Conservation (phyloP, 2,329 filamentous ascomycete species). For the Colletotrichum sp. region DNA sequence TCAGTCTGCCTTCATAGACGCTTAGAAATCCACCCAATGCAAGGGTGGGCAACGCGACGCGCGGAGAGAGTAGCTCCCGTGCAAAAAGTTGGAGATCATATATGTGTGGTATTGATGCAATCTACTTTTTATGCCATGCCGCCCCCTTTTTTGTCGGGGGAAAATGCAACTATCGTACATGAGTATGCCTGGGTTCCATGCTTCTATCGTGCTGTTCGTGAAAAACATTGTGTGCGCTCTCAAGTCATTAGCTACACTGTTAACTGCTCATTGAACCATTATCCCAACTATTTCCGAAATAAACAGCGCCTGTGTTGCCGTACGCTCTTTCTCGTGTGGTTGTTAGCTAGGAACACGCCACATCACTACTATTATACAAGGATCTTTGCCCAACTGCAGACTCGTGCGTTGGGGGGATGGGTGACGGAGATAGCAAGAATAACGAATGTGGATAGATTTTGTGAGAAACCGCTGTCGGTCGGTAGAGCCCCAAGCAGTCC, state of each 20-base stretch:
- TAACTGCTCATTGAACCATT: not conserved
- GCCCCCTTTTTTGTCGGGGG: not conserved
- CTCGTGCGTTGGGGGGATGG: not conserved
- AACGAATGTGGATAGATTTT: constrained; percentile 21
- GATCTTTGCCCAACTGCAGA: not conserved
- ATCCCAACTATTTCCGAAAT: not conserved
- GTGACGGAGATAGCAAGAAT: not conserved
- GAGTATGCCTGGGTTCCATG: not conserved
- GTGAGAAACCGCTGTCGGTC: not conserved
- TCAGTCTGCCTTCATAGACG: not conserved
- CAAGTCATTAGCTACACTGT: not conserved
- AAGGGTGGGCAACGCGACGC: not conserved
- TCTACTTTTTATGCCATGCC: not conserved
- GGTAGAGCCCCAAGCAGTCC: not conserved
- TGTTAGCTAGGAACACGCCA: not conserved
- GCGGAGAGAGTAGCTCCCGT: not conserved
- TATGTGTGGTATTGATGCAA: not conserved
- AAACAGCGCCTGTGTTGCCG: not conserved
- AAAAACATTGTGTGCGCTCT: not conserved
- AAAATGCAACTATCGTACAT: not conserved
- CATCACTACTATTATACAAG: constrained; percentile 17
- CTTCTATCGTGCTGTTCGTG: not conserved
- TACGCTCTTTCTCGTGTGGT: not conserved
- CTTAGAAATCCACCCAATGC: not conserved
- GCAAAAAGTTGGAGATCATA: not conserved